phyloP scores from a whole-genome alignment of 192 early-diverging fungal genomes.

The Rhizoclosmatium globosum region DNA sequence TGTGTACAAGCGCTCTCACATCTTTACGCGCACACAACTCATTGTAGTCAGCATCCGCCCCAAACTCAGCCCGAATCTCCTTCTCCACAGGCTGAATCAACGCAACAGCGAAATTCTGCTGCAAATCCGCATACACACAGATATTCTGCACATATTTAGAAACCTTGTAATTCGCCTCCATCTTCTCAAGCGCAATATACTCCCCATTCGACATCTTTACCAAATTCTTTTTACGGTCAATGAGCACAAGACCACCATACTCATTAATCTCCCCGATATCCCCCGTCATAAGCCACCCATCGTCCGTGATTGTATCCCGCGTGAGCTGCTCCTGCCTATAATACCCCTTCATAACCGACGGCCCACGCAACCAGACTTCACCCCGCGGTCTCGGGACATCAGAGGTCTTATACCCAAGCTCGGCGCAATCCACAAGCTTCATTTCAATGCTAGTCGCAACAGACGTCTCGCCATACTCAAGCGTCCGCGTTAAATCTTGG shows the following conservation, averaged over 20 bases:
- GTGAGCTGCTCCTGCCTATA: slow-evolving; percentile 75
- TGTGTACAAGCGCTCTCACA: slow-evolving; percentile 54
- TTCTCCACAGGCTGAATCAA: slow-evolving; percentile 73
- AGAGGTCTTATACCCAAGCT: slow-evolving; percentile 38
- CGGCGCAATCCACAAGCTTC: slow-evolving; percentile 73
- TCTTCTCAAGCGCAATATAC: slow-evolving; percentile 88
- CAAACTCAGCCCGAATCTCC: slow-evolving; percentile 24
- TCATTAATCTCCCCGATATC: slow-evolving; percentile 88
- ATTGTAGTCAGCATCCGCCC: slow-evolving; percentile 30
- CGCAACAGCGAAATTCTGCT: slow-evolving; percentile 78
- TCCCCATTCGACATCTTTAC: slow-evolving; percentile 92
- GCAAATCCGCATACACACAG: slow-evolving; percentile 67
- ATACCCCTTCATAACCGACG: slow-evolving; percentile 80
- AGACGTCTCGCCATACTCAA: slow-evolving; percentile 78
- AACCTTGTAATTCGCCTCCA: slow-evolving; percentile 88
- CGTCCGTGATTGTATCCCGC: slow-evolving; percentile 69
- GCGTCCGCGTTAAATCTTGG: slow-evolving; percentile 50
- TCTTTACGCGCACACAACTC: slow-evolving; percentile 36
- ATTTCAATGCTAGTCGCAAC: slow-evolving; percentile 67
- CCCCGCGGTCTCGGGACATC: slow-evolving; percentile 62
- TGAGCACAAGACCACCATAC: slow-evolving; percentile 80
- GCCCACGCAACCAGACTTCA: slow-evolving; percentile 87
- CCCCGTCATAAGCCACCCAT: slow-evolving; percentile 90
- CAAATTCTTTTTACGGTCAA: slow-evolving; percentile 94
- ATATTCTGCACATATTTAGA: slow-evolving; percentile 74